Percentiles rank a stretch among this genome's conserved stretches.
phyloP scores from a whole-genome alignment of 805 yeast species.

The Starmera amethionina region DNA sequence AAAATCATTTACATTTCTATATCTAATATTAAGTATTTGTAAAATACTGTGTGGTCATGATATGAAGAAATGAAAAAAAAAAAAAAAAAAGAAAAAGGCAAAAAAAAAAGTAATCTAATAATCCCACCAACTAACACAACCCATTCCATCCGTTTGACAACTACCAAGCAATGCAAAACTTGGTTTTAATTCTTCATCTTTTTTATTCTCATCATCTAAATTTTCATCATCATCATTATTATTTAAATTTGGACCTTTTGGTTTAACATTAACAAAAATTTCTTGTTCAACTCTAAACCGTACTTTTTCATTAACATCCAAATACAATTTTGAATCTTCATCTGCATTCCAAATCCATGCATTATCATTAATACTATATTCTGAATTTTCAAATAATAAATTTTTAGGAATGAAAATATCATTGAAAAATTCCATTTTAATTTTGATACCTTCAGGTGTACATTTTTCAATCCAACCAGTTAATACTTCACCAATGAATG shows the following conservation, averaged over 20 bases:
- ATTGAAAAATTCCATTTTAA: slow-evolving; percentile 79
- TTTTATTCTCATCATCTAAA: slow-evolving; percentile 10
- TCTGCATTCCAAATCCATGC: slow-evolving; percentile 92
- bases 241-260: slow-evolving; percentile 45
- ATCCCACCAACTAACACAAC: slow-evolving; percentile 96
- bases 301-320: slow-evolving; percentile 87
- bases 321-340: slow-evolving; percentile 64
- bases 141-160: slow-evolving; percentile 96
- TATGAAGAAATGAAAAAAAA: too few relatives aligned
- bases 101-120: too few relatives aligned
- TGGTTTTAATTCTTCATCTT: slow-evolving; percentile 39
- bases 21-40: slow-evolving; percentile 2
- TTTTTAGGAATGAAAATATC: slow-evolving; percentile 84
- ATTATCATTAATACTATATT: slow-evolving; percentile 60
- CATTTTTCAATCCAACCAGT: slow-evolving; percentile 92
- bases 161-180: slow-evolving; percentile 83
- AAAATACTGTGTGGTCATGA: too few relatives aligned
- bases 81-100: too few relatives aligned
- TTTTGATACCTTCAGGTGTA: slow-evolving; percentile 75
- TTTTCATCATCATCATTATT: slow-evolving; percentile 17
- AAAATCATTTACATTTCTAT: background rate
- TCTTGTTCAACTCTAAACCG: slow-evolving; percentile 89
- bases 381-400: slow-evolving; percentile 70
- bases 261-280: slow-evolving; percentile 74
- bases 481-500: slow-evolving; percentile 87